Evolutionary conservation across 2,329 filamentous ascomycete genomes (phyloP), one percentile per base, ranked within the genome.

Genomic region (Colletotrichum aenigma): DNA sequence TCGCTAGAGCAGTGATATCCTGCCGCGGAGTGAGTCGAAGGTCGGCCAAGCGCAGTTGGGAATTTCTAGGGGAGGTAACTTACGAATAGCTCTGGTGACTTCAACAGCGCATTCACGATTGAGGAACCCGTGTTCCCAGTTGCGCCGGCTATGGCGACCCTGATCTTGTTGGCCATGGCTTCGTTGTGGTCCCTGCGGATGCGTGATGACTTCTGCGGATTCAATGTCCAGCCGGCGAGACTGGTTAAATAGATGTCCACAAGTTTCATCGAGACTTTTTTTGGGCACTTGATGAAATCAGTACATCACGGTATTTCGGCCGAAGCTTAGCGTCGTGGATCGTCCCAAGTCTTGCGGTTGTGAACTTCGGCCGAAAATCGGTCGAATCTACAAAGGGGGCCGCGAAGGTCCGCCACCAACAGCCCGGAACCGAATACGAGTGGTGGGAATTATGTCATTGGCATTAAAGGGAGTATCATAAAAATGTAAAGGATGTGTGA

Each of bases 1-100:
- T 26, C 4, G 15, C 55, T 3, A 58, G 15, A 26, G 16, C 55
- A 9, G 55, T 58, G 13, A 58, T 26, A 0, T 58, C 55, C 55
- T 58, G 3, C 1, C 13, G 2, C 0, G 0, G 21, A 10, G 0
- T 26, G 0, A 30, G 26, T n/a, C 15, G 0, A n/a, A 58, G 0
- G 7, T 21, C 16, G 24, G 4, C 18, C 0, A 21, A 13, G 13
- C 4, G 1, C 0, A 21, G 55, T 18, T 10, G 4, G 55, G 55
- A 30, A 0, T 0, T 2, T 30, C 55, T 0, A 28, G 55, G 55
- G 9, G 3, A 30, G 13, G 0, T 28, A 18, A 28, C 24, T 18
- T 30, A 58, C 55, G 26, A 58, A 58, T 28, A 1, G 21, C 24
- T 58, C 55, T 0, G 55, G 55, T 21, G 55, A 28, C 24, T 58